Evolutionary conservation across 2,329 filamentous ascomycete species (phyloP), one percentile per base, ranked within the genome.

Genomic region (Rhytidhysteron rufulum): DNA sequence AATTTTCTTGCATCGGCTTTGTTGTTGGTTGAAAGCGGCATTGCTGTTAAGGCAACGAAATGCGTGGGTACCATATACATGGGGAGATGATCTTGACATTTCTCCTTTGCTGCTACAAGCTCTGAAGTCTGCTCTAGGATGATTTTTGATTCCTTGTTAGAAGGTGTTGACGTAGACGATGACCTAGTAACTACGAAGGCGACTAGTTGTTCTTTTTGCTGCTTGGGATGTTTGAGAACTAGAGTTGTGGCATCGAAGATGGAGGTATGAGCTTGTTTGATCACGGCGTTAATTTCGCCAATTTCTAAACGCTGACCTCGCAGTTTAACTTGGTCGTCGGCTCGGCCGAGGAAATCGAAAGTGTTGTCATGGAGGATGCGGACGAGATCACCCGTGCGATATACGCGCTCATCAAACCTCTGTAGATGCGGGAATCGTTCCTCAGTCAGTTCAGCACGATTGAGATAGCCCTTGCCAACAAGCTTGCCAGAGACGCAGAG

Each of bases 1-100:
- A 96, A 66, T 25, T 74, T 71, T 54, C 85, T 91, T 5, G 75
- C 73, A 53, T 96, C 89, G 0, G 85, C 84, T 59, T 96, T 96
- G 65, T 95, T 95, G 62, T 95, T 96, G 5, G 86, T 71, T 1
- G 88, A 94, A 0, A 96, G 71, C 0, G 90, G 90, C 39, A 96
- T 81, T 6, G 70, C 74, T 0, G 81, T 75, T 6, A 95, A 67
- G 3, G 77, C 78, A 18, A 95, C 70, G 43, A 94, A 81, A 55
- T 93, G 87, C 0, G 88, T 90, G 1, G 90, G 91, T 2, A 96
- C 79, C 90, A 96, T 96, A 60, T 96, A 96, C 0, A 76, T 78
- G 0, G 90, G 86, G 3, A 96, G 74, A 17, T 73, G 79, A 2
- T 77, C 70, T 24, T 78, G 77, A 51, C 89, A 95, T n/a, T 80